Percentiles rank a stretch among this genome's conserved stretches.
These are phyloP conservation scores for Candida dajiaensis DNA, from an alignment of 805 yeast species.

Conservation along the genomic window DNA sequence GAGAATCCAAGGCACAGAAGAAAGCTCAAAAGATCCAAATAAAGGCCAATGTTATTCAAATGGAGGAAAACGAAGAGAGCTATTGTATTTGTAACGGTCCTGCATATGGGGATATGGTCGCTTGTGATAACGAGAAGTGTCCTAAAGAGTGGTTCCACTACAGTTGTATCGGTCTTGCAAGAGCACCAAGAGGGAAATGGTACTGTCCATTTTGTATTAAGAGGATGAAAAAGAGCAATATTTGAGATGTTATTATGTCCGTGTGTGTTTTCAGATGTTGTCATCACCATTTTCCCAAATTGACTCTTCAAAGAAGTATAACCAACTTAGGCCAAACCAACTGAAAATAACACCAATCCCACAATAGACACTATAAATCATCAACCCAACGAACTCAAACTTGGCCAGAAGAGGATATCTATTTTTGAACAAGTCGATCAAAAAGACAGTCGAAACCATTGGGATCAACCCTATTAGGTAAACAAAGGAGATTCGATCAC, in stretches of 20 bases:
- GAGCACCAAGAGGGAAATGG: slow-evolving; percentile 66
- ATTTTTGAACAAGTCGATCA: slow-evolving; percentile 51
- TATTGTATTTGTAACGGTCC: slow-evolving; percentile 45
- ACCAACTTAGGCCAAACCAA: slow-evolving; percentile 88
- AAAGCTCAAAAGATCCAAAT: not conserved
- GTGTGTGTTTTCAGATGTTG: not conserved
- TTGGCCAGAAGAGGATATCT: slow-evolving; percentile 47
- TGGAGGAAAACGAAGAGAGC: slow-evolving; percentile 15
- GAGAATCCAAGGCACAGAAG: not conserved
- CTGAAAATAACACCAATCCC: slow-evolving; percentile 77
- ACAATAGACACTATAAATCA: slow-evolving; percentile 83
- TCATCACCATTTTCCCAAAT: slow-evolving; percentile 40
- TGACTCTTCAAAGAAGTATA: slow-evolving; percentile 76
- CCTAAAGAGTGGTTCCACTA: slow-evolving; percentile 76
- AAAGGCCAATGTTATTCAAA: not conserved
- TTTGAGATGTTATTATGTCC: not conserved
- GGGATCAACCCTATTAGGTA: slow-evolving; percentile 67
- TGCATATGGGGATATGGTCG: slow-evolving; percentile 76
- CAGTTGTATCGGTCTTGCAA: slow-evolving; percentile 61
- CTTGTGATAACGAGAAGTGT: slow-evolving; percentile 79
- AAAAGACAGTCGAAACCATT: slow-evolving; percentile 42
- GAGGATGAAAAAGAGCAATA: slow-evolving; percentile 7
- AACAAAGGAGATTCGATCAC: slow-evolving; percentile 63
- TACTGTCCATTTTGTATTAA: slow-evolving; percentile 49
- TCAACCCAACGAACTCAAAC: slow-evolving; percentile 70